Evolutionary conservation across 2,329 filamentous ascomycete species (phyloP).

Genomic region (Colletotrichum neosansevieriae): DNA sequence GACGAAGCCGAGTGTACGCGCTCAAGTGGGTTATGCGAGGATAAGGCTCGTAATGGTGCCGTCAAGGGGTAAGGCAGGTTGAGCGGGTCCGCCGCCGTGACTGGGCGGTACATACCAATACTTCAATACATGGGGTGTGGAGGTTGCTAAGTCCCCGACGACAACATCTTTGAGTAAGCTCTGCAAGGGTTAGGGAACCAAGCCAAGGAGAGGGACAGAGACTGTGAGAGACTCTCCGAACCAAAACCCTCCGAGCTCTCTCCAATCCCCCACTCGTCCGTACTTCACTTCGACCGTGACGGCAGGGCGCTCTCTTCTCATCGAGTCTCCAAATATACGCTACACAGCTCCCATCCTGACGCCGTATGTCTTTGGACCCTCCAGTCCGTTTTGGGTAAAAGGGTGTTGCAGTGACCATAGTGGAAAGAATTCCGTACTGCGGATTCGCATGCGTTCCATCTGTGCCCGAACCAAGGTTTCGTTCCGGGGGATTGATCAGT

Average conservation of each 20-base stretch:
- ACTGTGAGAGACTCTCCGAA: constrained; percentile 7
- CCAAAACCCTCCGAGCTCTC: constrained; percentile 17
- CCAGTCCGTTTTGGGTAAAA: constrained; percentile 20
- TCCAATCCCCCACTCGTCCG: constrained; percentile 27
- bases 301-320: not conserved
- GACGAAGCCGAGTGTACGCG: constrained; percentile 20
- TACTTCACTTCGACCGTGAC: constrained; percentile 14
- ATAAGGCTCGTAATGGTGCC: constrained; percentile 33
- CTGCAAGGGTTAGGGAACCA: constrained; percentile 32
- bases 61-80: constrained; percentile 37
- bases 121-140: constrained; percentile 36
- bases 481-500: not conserved
- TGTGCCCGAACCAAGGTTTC: constrained; percentile 8
- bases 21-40: constrained; percentile 24
- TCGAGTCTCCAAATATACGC: not conserved
- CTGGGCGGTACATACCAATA: constrained; percentile 35
- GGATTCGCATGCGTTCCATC: not conserved
- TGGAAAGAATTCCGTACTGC: not conserved
- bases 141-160: constrained; percentile 37
- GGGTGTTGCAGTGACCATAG: constrained; percentile 4
- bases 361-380: not conserved
- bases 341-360: not conserved
- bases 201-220: not conserved
- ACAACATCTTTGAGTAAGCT: constrained; percentile 37
- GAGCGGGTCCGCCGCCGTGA: constrained; percentile 24